Base-by-base conservation (phyloP, 2,329 filamentous ascomycete species). In the Aspergillus versicolor region DNA sequence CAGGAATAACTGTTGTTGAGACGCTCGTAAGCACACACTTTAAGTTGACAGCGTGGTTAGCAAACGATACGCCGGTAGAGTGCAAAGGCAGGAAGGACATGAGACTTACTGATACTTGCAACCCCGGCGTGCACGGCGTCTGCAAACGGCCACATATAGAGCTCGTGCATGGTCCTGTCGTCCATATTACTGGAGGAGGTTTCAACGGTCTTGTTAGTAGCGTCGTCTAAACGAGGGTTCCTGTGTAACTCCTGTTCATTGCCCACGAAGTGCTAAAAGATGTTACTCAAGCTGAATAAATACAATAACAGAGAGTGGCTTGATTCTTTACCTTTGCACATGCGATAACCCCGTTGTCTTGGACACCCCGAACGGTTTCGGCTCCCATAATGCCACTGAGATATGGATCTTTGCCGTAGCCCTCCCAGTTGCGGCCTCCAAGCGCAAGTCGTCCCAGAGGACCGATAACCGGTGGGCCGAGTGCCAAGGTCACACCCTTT, bases 1-100 rank as follows among this genome's bases (percentile, higher is more conserved):
- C 90, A 93, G 17, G 74, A 82, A 62, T 92, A 91, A 4, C 86
- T 90, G 74, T 91, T 91, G 79, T 95, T 94, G 73, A 91, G 69
- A 63, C 90, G 87, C 63, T 78, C 65, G 48, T 78, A 78, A 75
- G 61, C 86, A 88, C 86, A 88, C 21, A 21, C 21, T 21, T 88
- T 42, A 88, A 72, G 0, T 81, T 82, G 0, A 21, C 21, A 3
- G 3, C 4, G 21, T 21, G 21, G 21, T 21, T 21, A 21, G 21
- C 3, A 21, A 21, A 21, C 21, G 3, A 21, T 21, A 21, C 3
- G 21, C 3, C 21, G 21, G 3, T 21, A 3, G 3, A 3, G 21
- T 21, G 21, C 21, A 21, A 21, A 21, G 21, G 21, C 21, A 21
- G 21, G 21, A 21, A 21, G 21, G 21, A 21, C 21, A 21, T 19